These are phyloP conservation scores for Chloris gayana DNA, from an alignment of 176 grass and related monocot species.

Conservation along the genomic window DNA sequence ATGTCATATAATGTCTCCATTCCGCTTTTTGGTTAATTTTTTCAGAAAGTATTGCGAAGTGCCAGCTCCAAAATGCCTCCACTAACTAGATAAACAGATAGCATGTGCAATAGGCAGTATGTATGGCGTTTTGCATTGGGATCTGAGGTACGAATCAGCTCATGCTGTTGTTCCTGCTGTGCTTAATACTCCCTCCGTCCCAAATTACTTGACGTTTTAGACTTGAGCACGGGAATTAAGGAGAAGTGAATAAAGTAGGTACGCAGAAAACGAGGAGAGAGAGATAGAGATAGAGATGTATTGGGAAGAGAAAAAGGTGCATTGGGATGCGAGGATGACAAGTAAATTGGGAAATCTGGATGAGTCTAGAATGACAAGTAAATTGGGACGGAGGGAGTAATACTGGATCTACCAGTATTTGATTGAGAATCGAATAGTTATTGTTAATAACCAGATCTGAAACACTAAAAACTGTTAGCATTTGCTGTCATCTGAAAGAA, in stretches of 20 bases:
- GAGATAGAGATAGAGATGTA: no score
- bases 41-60: constrained; percentile 4
- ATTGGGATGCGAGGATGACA: no score
- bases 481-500: constrained; percentile 35
- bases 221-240: no score
- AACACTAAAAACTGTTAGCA: neutral
- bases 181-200: no score
- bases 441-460: constrained; percentile 22
- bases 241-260: no score
- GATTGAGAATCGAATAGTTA: constrained; percentile 1
- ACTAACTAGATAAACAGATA: constrained; percentile 5
- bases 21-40: constrained; percentile 1
- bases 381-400: no score
- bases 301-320: no score
- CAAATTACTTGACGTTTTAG: no score
- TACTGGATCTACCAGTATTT: neutral
- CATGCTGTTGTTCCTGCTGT: constrained; percentile 3
- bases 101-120: neutral
- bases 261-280: no score
- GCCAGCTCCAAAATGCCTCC: constrained; percentile 8
- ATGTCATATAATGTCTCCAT: constrained; percentile 17
- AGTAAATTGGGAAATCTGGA: no score
- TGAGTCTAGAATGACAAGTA: no score
- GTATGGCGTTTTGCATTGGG: constrained; percentile 16
- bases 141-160: constrained; percentile 25